Evolutionary conservation across 495 filamentous ascomycete genomes (phyloP), one percentile per base, ranked within the genome.

Genomic region (Hypoxylon fuscum): DNA sequence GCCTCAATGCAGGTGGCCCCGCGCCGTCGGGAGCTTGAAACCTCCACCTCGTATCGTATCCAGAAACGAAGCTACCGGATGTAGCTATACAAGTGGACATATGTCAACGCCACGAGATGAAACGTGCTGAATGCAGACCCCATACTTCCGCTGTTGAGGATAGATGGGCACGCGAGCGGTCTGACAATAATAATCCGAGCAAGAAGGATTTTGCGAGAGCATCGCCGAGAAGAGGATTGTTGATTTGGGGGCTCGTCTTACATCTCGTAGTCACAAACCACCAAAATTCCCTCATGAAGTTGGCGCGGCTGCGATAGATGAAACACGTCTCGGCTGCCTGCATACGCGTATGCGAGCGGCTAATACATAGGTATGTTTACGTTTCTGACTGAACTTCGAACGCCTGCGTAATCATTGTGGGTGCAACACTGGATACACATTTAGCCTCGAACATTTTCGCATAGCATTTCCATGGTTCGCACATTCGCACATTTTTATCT

Each of bases 281-380:
- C 2, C 29, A 32, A 23, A 50, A 66, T 49, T 34, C 11, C 32
- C 46, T 51, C 44, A 44, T 23, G 35, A 20, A 47, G 29, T 29
- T 29, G 27, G 51, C 27, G 49, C 50, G 59, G 52, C 47, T 57
- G 27, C 50, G 47, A 54, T 27, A 29, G 55, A 55, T 66, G 63
- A 66, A 66, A 66, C 63, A 50, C 23, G 63, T 45, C 27, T 66
- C 42, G 47, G 47, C 29, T 66, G 35, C 51, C 45, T 22, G 20
- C 21, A 34, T 50, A 40, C 8, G 47, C 40, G 40, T 53, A 25
- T n/a, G n/a, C 29, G 42, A 58, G 40, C 27, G 23, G 34, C 29
- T 41, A 20, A 20, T 18, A n/a, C 18, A 40, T n/a, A n/a, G n/a
- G n/a, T n/a, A n/a, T n/a, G 41, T 32, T 27, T 32, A n/a, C n/a